A percentile compares a stretch with the other conserved stretches of the same genome.
Conservation (phyloP, 176 grass and related monocot genomes). For the Musa troglodytarum region DNA sequence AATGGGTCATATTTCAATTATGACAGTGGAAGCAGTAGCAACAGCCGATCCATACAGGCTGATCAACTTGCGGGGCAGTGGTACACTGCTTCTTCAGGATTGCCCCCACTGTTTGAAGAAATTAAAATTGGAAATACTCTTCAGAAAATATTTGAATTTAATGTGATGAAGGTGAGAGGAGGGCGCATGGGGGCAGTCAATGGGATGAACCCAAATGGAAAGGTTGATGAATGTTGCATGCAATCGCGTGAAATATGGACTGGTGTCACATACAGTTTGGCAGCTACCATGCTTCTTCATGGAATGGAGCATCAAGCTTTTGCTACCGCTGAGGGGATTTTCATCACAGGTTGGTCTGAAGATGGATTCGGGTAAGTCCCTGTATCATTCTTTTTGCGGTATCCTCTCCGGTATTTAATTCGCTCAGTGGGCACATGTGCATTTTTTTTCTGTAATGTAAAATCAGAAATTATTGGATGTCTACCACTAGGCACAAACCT, state of each 20-base stretch:
- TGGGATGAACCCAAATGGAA: conserved; percentile 86
- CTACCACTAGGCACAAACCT: too few relatives aligned
- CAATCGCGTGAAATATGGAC: conserved; percentile 98
- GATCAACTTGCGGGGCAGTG: conserved; percentile 92
- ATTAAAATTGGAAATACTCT: conserved; percentile 62
- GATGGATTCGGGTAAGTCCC: conserved; percentile 81
- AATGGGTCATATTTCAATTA: conserved; percentile 94
- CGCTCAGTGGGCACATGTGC: neutral
- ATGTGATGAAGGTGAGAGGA: conserved; percentile 96
- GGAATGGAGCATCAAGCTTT: conserved; percentile 95
- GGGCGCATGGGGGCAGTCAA: conserved; percentile 87
- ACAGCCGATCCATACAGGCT: conserved; percentile 76
- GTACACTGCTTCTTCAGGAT: conserved; percentile 72
- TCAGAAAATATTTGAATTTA: conserved; percentile 93
- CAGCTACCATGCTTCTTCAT: conserved; percentile 82
- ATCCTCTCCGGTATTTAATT: neutral
- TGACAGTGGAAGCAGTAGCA: conserved; percentile 69
- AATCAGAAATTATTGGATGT: too few relatives aligned
- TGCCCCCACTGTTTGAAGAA: conserved; percentile 71
- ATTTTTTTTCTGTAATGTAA: too few relatives aligned
- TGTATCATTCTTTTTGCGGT: too few relatives aligned
- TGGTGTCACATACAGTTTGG: conserved; percentile 76
- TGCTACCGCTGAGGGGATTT: conserved; percentile 86
- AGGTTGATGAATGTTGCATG: conserved; percentile 92
- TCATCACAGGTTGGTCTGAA: conserved; percentile 91